A percentile compares a stretch with the other conserved stretches of the same genome.
phyloP scores from a whole-genome alignment of 73 alveolate species.

The Paramecium primaurelia region DNA sequence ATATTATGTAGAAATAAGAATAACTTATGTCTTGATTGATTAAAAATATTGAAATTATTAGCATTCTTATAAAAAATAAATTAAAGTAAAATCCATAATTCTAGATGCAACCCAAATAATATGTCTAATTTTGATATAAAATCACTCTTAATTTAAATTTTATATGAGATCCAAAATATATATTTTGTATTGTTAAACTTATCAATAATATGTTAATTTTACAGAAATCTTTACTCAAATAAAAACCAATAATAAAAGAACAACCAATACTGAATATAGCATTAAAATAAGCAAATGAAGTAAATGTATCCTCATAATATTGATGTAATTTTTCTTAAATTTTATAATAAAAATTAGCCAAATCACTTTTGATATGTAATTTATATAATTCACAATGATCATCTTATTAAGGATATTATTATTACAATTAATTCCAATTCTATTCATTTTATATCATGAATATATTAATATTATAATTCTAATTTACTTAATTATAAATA shows the following conservation, averaged over 20 bases:
- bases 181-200: neutral
- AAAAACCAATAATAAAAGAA: neutral
- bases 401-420: neutral
- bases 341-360: slow-evolving; percentile 3
- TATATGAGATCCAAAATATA: neutral
- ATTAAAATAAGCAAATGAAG: neutral
- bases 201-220: neutral
- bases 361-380: neutral
- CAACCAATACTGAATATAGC: neutral
- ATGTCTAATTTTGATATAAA: neutral
- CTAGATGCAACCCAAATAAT: slow-evolving; percentile 28
- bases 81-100: slow-evolving; percentile 35
- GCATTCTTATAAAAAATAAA: slow-evolving; percentile 17
- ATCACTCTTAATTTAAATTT: slow-evolving; percentile 7
- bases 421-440: neutral
- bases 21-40: slow-evolving; percentile 7
- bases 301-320: slow-evolving; percentile 3
- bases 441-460: neutral
- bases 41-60: neutral
- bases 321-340: neutral
- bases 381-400: neutral
- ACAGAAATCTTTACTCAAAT: neutral
- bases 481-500: neutral
- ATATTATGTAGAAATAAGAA: neutral
- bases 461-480: neutral